These are phyloP conservation scores for Pneumocystis jirovecii DNA, from an alignment of 1,139 yeast species.

Conservation along the genomic window DNA sequence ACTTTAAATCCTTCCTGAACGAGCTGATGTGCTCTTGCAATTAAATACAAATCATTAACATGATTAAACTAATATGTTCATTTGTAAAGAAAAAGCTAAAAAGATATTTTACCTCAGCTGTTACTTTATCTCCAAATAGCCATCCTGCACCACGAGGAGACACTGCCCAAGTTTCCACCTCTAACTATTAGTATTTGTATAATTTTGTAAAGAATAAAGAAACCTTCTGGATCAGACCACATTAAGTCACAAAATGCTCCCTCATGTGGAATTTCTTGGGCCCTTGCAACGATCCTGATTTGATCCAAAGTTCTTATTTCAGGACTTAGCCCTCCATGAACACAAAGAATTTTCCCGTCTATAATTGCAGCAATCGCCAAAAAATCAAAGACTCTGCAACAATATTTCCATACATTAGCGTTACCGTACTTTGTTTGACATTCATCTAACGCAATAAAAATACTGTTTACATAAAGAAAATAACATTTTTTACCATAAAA, in stretches of 20 bases:
- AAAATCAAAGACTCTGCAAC: constrained; percentile 92
- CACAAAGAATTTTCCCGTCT: constrained; percentile 84
- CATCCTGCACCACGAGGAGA: constrained; percentile 98
- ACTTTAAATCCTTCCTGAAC: constrained; percentile 92
- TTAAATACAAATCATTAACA: constrained; percentile 68
- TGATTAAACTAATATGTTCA: constrained; percentile 44
- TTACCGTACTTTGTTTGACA: constrained; percentile 84
- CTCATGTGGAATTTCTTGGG: constrained; percentile 99
- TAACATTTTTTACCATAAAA: constrained; percentile 37
- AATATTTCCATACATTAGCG: constrained; percentile 95
- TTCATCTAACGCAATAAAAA: constrained; percentile 32
- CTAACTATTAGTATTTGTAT: constrained; percentile 19
- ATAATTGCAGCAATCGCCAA: constrained; percentile 85
- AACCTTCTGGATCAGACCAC: constrained; percentile 84
- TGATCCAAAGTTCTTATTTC: constrained; percentile 95
- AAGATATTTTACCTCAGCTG: constrained; percentile 37
- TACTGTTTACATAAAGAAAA: constrained; percentile 13
- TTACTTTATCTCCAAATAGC: constrained; percentile 87
- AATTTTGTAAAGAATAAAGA: not conserved
- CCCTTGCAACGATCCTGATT: constrained; percentile 81
- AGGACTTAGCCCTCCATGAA: constrained; percentile 95
- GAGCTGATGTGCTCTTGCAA: constrained; percentile 94
- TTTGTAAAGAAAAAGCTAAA: not conserved
- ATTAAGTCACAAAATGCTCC: constrained; percentile 96
- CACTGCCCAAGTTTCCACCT: constrained; percentile 97